Percentiles rank a stretch among this genome's conserved stretches.
These are phyloP conservation scores for Skeletonema grethae DNA, from an alignment of 108 stramenopile genomes.

Conservation along the genomic window DNA sequence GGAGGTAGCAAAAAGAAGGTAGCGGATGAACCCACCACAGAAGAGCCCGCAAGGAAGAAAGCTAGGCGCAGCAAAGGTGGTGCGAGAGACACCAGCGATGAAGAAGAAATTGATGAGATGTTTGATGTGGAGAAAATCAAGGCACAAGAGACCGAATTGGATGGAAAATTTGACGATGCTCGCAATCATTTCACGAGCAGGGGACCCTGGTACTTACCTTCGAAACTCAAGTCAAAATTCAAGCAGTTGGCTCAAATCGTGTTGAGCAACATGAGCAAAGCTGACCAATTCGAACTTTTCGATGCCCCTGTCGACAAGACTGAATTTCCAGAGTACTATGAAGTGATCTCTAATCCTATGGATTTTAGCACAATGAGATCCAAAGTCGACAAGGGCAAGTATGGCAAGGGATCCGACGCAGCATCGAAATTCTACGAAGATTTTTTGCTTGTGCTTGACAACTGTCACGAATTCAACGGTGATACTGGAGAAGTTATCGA, in stretches of 20 bases:
- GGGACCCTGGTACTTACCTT: constrained; percentile 73
- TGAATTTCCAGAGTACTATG: constrained; percentile 59
- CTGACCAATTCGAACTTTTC: constrained; percentile 72
- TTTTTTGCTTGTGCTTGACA: constrained; percentile 75
- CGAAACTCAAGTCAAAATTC: constrained; percentile 48
- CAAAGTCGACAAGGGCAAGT: constrained; percentile 71
- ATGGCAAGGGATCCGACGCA: constrained; percentile 72
- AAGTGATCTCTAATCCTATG: constrained; percentile 73
- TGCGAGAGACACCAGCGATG: constrained; percentile 17
- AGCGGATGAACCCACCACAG: constrained; percentile 13
- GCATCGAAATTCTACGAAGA: constrained; percentile 64
- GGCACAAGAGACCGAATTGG: constrained; percentile 43
- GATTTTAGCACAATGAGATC: constrained; percentile 74
- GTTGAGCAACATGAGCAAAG: constrained; percentile 53
- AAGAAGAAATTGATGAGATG: constrained; percentile 28
- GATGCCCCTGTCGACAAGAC: constrained; percentile 62
- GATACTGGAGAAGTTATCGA: constrained; percentile 70
- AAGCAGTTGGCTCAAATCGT: constrained; percentile 64
- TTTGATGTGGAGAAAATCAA: constrained; percentile 51
- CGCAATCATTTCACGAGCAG: constrained; percentile 46
- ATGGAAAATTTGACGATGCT: constrained; percentile 58
- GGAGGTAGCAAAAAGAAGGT: constrained; percentile 23
- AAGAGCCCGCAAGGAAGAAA: constrained; percentile 24
- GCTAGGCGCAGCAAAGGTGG: constrained; percentile 18
- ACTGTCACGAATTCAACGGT: constrained; percentile 71